phyloP scores from a whole-genome alignment of 2,329 filamentous ascomycete species.

The Fusarium odoratissimum region DNA sequence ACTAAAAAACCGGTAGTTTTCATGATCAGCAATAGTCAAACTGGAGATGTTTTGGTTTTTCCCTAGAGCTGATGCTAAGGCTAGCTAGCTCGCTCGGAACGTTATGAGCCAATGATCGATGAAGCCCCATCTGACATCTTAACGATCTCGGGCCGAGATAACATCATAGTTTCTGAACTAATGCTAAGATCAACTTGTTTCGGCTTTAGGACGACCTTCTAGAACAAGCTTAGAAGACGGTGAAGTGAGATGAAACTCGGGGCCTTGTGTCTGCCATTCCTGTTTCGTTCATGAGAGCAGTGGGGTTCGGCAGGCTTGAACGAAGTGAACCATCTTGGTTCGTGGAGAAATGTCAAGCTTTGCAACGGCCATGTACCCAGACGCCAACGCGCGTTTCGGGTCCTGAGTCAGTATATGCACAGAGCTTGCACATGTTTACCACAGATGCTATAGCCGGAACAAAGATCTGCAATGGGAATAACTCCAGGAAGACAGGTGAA shows the following conservation, averaged over 20 bases:
- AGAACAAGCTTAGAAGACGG: not conserved
- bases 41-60: not conserved
- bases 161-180: accelerated
- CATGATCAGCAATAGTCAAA: not conserved
- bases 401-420: too few species aligned
- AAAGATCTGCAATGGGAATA: not conserved
- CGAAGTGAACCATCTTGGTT: accelerated
- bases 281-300: accelerated
- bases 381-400: not conserved
- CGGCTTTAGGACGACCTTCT: not conserved
- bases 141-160: not conserved
- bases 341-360: not conserved
- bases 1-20: not conserved
- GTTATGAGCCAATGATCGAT: not conserved
- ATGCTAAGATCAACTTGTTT: not conserved
- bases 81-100: not conserved
- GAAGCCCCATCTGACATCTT: not conserved
- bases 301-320: accelerated
- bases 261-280: accelerated
- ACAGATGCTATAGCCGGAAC: not conserved
- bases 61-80: not conserved
- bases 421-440: accelerated
- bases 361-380: not conserved
- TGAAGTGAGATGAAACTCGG: accelerated
- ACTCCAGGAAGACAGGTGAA: not conserved